Evolutionary conservation across 805 yeast genomes (phyloP).

Genomic region (Candida ulmi): DNA sequence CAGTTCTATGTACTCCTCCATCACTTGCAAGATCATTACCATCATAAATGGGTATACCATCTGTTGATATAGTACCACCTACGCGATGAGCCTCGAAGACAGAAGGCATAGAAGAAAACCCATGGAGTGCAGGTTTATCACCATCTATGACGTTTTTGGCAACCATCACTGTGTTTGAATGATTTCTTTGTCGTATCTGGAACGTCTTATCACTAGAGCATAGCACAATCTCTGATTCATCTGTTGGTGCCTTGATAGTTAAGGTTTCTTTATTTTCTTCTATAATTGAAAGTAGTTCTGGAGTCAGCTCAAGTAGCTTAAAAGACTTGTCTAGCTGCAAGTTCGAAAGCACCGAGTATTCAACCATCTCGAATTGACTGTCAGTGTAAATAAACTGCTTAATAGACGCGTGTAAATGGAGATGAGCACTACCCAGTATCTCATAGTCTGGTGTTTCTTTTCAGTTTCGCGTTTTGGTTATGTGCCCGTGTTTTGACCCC

Average conservation of each 20-base stretch:
- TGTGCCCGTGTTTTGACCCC: no score
- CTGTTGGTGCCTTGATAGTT: constrained; percentile 26
- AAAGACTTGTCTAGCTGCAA: constrained; percentile 28
- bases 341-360: constrained; percentile 2
- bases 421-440: no score
- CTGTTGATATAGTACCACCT: constrained; percentile 27
- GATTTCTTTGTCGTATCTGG: constrained; percentile 71
- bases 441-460: no score
- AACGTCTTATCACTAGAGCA: constrained; percentile 58
- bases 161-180: constrained; percentile 76
- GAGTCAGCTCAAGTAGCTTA: constrained; percentile 47
- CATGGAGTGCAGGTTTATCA: constrained; percentile 23
- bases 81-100: constrained; percentile 33
- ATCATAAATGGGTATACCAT: constrained; percentile 31
- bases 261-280: constrained; percentile 18
- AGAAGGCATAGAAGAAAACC: constrained; percentile 28
- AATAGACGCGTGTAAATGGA: not conserved
- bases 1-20: constrained; percentile 1
- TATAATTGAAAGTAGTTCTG: constrained; percentile 39
- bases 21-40: constrained; percentile 22
- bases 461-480: no score
- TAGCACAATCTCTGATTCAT: constrained; percentile 44
- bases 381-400: not conserved
- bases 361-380: not conserved
- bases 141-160: constrained; percentile 25